Percentiles rank a stretch among this genome's conserved stretches.
Evolutionary conservation across 1,284 basidiomycete genomes (phyloP).

Genomic region (Ceratobasidium sp.): DNA sequence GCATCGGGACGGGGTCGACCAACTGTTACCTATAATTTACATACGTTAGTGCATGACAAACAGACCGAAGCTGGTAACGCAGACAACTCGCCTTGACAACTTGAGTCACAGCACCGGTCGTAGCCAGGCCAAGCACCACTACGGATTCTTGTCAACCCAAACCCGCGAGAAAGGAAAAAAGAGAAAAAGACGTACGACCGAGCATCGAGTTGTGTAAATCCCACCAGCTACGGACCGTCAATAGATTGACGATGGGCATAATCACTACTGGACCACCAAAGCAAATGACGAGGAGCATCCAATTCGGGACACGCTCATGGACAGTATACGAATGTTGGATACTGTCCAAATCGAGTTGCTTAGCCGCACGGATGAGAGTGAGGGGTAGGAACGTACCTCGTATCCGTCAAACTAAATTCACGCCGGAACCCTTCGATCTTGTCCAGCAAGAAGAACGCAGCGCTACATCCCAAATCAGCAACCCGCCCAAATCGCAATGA

Average conservation of each 20-base stretch:
- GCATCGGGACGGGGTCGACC: conserved; percentile 87
- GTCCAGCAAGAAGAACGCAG: conserved; percentile 72
- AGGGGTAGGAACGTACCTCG: conserved; percentile 60
- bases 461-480: conserved; percentile 54
- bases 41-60: neutral
- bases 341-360: neutral
- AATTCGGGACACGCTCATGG: conserved; percentile 82
- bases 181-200: conserved; percentile 62
- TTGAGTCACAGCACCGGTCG: conserved; percentile 85
- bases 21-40: conserved; percentile 56
- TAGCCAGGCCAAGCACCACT: conserved; percentile 77
- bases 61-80: too few relatives aligned
- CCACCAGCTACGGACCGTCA: conserved; percentile 83
- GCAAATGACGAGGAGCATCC: conserved; percentile 71
- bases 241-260: conserved; percentile 70
- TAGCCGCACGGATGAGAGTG: neutral
- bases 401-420: conserved; percentile 82
- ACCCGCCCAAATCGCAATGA: neutral
- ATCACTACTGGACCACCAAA: conserved; percentile 71
- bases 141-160: conserved; percentile 34
- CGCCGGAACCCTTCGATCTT: conserved; percentile 81
- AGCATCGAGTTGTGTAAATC: conserved; percentile 85
- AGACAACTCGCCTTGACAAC: conserved; percentile 70
- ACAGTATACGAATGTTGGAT: conserved; percentile 72
- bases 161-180: conserved; percentile 44